Evolutionary conservation across 2,329 filamentous ascomycete species (phyloP), one percentile per base, ranked within the genome.

Genomic region (Bipolaris cookei): DNA sequence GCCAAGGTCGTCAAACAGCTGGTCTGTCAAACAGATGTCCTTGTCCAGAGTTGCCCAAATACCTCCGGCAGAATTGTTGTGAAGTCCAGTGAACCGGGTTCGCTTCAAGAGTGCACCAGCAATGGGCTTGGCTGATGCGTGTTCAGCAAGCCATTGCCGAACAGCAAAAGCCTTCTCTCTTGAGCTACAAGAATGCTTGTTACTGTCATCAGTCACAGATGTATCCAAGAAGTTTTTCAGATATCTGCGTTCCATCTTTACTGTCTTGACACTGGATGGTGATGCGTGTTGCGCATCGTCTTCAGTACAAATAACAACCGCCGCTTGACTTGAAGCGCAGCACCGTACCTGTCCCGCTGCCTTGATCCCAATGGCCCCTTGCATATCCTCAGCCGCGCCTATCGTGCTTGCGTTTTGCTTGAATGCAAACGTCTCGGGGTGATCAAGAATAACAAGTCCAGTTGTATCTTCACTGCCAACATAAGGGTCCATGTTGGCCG

Each of bases 11-110:
- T 68, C 62, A 23, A 66, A 51, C 4, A 72, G 34, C 28, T 70
- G 62, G 6, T 67, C 62, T 44, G 77, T 77, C 65, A 83, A 79
- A 18, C 66, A 72, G 14, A 84, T 75, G 20, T 78, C 71, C 25
- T 74, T 78, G 58, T 85, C 83, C 34, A 85, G 69, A 3, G 77
- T 79, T 3, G 80, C 82, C 74, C 83, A 79, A 8, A 78, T 68
- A 7, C 80, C 77, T 25, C 76, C 74, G n/a, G 71, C 68, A 6
- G 65, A 58, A 42, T 72, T 77, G 53, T 83, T 82, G 25, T 76
- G 76, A 3, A 83, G 70, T 14, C 82, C 82, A 42, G 78, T 67
- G 54, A 84, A 82, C 13, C 83, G 77, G 14, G 78, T 78, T 11
- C 83, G 78, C 53, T 77, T 78, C 4, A 76, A 77, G n/a, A 73